Base-by-base conservation (phyloP, 352 stramenopile genomes). In the Globisporangium spiculum region DNA sequence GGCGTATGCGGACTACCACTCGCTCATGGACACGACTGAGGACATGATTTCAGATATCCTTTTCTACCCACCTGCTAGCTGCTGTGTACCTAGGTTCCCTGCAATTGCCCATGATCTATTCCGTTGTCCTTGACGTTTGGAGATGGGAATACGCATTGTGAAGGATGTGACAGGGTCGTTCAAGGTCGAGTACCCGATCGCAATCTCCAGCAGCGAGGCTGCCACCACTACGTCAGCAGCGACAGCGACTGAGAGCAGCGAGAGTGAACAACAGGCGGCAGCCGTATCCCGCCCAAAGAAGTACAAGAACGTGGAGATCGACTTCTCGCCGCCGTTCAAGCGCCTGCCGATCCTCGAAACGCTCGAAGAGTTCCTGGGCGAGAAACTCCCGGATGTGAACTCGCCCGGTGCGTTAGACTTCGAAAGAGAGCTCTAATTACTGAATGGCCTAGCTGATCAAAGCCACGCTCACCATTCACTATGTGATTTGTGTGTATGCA, bases 1-100 rank as follows among this genome's bases (percentile, higher is more conserved):
- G 81, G 97, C 98, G 8, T 99, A 99, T 75, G 97, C 97, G 7
- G 98, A 99, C 78, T 99, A 99, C 86, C 81, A 99, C 72, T 94
- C 98, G 69, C 82, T 99, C 34, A 99, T 99, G 96, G 82, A 94
- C 56, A 98, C 98, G 79, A 98, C 97, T 6, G 97, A 99, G 79
- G 93, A 99, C 60, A 95, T 99, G 86, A 81, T 99, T 32, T 97
- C 90, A 57, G 91, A 76, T 66, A 80, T 86, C 65, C 65, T 76
- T 73, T 72, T 60, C 38, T 52, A 54, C 30, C 12, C 5, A 5
- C 4, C 67, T 30, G 16, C 41, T 50, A 22, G 4, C 9, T 55
- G n/a, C 18, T 54, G 18, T 26, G 46, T 20, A 46, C 6, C 14
- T 44, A 44, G 36, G 36, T 16, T 44, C 10, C 36, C 36, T 44